Percentiles rank a stretch among this genome's conserved stretches.
Conservation (phyloP, 2,329 filamentous ascomycete species). For the Nemania sp. region DNA sequence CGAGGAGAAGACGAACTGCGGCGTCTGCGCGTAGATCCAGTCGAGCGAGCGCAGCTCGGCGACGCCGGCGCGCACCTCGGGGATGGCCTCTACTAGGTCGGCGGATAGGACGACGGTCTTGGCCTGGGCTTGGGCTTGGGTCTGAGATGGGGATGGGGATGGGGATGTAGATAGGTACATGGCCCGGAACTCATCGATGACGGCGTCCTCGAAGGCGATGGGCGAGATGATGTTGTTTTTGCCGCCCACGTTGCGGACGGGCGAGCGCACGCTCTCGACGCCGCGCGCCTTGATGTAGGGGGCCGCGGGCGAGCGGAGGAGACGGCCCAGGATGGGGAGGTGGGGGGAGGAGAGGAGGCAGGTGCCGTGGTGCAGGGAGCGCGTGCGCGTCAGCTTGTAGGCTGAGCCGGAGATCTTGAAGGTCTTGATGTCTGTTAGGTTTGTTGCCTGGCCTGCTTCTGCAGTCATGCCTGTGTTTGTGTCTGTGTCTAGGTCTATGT, state of each 20-base stretch:
- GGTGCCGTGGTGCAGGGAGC: conserved; percentile 91
- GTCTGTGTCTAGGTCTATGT: too few relatives aligned
- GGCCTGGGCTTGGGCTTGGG: background rate
- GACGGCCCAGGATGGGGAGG: conserved; percentile 67
- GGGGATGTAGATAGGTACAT: conserved; percentile 60
- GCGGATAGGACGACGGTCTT: conserved; percentile 50
- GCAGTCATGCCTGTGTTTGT: too few relatives aligned
- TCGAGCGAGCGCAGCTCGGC: conserved; percentile 65
- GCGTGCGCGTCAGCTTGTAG: conserved; percentile 83
- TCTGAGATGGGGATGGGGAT: conserved; percentile 35
- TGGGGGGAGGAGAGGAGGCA: conserved; percentile 81
- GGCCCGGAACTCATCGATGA: conserved; percentile 65
- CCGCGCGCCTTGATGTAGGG: conserved; percentile 79
- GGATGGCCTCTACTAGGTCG: conserved; percentile 49
- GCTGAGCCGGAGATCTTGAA: conserved; percentile 92
- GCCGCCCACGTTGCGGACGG: conserved; percentile 71
- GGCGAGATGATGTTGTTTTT: conserved; percentile 57
- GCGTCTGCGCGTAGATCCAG: conserved; percentile 87
- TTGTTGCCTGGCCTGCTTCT: too few relatives aligned
- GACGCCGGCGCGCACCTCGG: conserved; percentile 65
- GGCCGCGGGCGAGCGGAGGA: conserved; percentile 79
- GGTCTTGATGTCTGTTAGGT: conserved; percentile 35
- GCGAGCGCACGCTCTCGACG: conserved; percentile 88
- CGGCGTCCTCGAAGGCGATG: conserved; percentile 55
- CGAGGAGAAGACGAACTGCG: conserved; percentile 75